Conservation (phyloP, 108 stramenopile genomes). For the Skeletonema grethae region DNA sequence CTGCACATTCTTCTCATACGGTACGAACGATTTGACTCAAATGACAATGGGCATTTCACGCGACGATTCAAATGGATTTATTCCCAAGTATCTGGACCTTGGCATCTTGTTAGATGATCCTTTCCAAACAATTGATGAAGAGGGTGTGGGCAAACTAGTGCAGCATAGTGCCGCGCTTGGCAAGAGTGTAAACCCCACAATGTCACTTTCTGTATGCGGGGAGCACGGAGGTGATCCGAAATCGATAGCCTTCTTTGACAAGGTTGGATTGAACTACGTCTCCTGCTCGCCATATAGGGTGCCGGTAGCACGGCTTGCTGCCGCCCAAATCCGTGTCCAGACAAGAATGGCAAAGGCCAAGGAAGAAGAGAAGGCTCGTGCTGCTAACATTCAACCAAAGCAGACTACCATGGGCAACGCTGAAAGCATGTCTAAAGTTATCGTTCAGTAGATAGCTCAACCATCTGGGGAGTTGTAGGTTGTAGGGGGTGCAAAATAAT, state of each 20-base stretch:
- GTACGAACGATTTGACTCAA: conserved; percentile 90
- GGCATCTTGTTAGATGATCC: conserved; percentile 86
- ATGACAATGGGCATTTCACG: conserved; percentile 89
- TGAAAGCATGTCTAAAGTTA: background rate
- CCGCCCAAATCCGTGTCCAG: conserved; percentile 63
- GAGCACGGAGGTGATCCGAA: conserved; percentile 90
- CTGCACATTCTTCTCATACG: conserved; percentile 83
- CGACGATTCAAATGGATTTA: conserved; percentile 83
- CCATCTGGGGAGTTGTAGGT: background rate
- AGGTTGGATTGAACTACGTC: conserved; percentile 78
- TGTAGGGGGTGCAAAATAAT: background rate
- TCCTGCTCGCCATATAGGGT: conserved; percentile 90
- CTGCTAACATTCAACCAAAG: background rate
- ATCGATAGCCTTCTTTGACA: conserved; percentile 76
- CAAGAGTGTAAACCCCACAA: conserved; percentile 53
- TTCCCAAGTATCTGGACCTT: conserved; percentile 75
- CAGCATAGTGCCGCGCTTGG: conserved; percentile 59
- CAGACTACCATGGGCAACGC: background rate
- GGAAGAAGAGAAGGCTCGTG: background rate
- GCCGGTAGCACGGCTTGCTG: conserved; percentile 83
- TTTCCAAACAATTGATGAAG: conserved; percentile 82
- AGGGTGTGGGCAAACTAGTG: conserved; percentile 83
- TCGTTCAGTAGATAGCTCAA: background rate
- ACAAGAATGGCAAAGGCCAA: conserved; percentile 30
- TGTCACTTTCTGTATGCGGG: conserved; percentile 81